phyloP scores from a whole-genome alignment of 164 flowering plant genomes.

The Euptelea pleiosperma region DNA sequence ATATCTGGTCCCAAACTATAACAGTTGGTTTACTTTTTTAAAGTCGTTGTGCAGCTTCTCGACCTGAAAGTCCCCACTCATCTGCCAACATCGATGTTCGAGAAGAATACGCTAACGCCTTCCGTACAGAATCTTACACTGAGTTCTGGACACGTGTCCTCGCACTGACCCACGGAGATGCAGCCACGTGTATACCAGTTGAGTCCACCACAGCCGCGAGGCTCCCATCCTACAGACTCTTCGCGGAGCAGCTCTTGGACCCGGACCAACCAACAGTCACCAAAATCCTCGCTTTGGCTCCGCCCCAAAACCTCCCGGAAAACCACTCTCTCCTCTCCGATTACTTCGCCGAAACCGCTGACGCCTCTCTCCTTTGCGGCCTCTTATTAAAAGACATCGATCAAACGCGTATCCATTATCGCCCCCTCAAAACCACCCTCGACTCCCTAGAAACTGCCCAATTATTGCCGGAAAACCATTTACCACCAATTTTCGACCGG shows the following conservation, averaged over 20 bases:
- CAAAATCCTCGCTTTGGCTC: slow-evolving; percentile 24
- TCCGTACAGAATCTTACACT: slow-evolving; percentile 66
- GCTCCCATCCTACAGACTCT: slow-evolving; percentile 64
- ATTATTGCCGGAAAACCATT: slow-evolving; percentile 5
- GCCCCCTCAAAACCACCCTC: slow-evolving; percentile 30
- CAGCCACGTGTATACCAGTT: slow-evolving; percentile 17
- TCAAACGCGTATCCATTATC: slow-evolving; percentile 31
- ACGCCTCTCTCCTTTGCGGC: slow-evolving; percentile 56
- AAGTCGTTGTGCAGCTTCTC: too few relatives aligned
- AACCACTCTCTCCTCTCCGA: slow-evolving; percentile 37
- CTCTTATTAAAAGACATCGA: slow-evolving; percentile 44
- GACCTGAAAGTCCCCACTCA: background rate
- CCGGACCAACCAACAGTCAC: slow-evolving; percentile 58
- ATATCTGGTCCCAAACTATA: too few relatives aligned
- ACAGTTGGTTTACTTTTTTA: too few relatives aligned
- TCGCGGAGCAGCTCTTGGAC: slow-evolving; percentile 60
- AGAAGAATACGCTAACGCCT: slow-evolving; percentile 74
- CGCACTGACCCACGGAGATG: slow-evolving; percentile 22
- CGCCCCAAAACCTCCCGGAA: slow-evolving; percentile 18
- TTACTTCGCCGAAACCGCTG: slow-evolving; percentile 54
- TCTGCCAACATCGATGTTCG: slow-evolving; percentile 35
- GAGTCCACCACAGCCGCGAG: slow-evolving; percentile 53
- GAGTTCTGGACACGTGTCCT: slow-evolving; percentile 66
- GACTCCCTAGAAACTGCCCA: slow-evolving; percentile 12
- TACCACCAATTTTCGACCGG: slow-evolving; percentile 10